Conservation (phyloP, 2,329 filamentous ascomycete genomes). For the Claviceps capensis region DNA sequence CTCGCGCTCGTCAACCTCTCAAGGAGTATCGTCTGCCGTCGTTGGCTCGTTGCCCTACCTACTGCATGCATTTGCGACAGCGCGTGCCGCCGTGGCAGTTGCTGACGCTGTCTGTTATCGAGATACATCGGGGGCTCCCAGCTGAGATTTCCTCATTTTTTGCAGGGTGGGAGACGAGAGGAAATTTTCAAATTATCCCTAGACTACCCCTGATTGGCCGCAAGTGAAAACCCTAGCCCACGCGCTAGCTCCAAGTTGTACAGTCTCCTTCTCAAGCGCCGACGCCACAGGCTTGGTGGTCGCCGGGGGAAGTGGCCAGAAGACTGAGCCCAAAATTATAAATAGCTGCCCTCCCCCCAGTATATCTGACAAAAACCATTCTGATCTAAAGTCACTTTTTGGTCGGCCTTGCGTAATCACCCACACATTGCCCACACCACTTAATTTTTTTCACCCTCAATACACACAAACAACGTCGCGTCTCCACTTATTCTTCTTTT, state of each 20-base stretch:
- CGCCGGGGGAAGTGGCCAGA: slow-evolving; percentile 28
- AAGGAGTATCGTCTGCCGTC: no score
- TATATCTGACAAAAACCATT: slow-evolving; percentile 29
- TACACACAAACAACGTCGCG: slow-evolving; percentile 16
- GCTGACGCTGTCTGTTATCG: slow-evolving; percentile 10
- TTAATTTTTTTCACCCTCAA: slow-evolving; percentile 19
- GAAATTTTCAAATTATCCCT: slow-evolving; percentile 21
- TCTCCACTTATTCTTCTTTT: slow-evolving; percentile 14
- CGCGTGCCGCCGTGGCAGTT: not conserved
- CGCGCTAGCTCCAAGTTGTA: slow-evolving; percentile 23
- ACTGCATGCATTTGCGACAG: no score
- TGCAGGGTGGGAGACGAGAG: slow-evolving; percentile 22
- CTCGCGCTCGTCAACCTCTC: no score
- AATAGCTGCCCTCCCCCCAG: slow-evolving; percentile 41
- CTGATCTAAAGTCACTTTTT: slow-evolving; percentile 42
- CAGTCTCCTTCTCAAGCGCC: slow-evolving; percentile 20
- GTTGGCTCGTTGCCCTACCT: no score
- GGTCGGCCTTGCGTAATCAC: slow-evolving; percentile 38
- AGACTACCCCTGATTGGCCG: slow-evolving; percentile 24
- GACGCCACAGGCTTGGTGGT: slow-evolving; percentile 30
- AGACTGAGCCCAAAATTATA: slow-evolving; percentile 38
- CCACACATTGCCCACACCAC: slow-evolving; percentile 29
- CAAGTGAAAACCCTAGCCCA: slow-evolving; percentile 16
- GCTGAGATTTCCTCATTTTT: slow-evolving; percentile 19
- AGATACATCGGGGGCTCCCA: slow-evolving; percentile 24